Percentiles rank a stretch among this genome's conserved stretches.
These are phyloP conservation scores for Wickerhamomyces ciferrii DNA, from an alignment of 805 yeast genomes.

Conservation along the genomic window DNA sequence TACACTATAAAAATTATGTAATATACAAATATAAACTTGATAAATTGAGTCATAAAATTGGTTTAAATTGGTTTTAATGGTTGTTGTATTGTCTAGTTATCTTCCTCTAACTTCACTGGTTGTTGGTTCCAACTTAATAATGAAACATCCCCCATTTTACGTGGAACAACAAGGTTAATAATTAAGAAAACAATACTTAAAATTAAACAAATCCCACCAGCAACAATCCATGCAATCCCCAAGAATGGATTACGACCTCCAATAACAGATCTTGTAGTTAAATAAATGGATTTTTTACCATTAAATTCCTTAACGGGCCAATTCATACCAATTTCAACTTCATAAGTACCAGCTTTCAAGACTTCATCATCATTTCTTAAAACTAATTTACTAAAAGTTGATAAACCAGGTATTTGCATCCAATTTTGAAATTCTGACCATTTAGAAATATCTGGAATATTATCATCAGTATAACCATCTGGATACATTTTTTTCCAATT, in stretches of 20 bases:
- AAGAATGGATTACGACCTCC: slow-evolving; percentile 75
- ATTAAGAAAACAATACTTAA: slow-evolving; percentile 47
- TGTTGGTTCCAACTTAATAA: slow-evolving; percentile 68
- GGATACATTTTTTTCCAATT: slow-evolving; percentile 73
- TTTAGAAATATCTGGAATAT: slow-evolving; percentile 60
- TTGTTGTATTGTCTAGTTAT: no score
- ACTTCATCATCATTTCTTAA: slow-evolving; percentile 55
- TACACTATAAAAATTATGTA: neutral
- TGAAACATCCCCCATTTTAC: slow-evolving; percentile 70
- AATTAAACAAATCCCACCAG: slow-evolving; percentile 64
- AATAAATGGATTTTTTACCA: slow-evolving; percentile 61
- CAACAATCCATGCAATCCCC: slow-evolving; percentile 71
- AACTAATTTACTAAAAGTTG: slow-evolving; percentile 61
- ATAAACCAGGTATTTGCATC: slow-evolving; percentile 80
- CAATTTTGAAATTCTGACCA: slow-evolving; percentile 78
- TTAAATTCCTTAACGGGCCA: slow-evolving; percentile 71
- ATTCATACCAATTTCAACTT: slow-evolving; percentile 63
- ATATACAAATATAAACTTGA: no score
- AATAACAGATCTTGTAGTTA: slow-evolving; percentile 65
- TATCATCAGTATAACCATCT: slow-evolving; percentile 64
- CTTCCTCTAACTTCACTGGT: neutral
- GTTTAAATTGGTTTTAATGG: no score
- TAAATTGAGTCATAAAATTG: no score
- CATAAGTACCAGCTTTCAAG: slow-evolving; percentile 54
- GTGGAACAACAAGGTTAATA: slow-evolving; percentile 57